A percentile compares a stretch with the other conserved stretches of the same genome.
Evolutionary conservation across 1,139 yeast genomes (phyloP).

Genomic region (Debaryomycetaceae sp.): DNA sequence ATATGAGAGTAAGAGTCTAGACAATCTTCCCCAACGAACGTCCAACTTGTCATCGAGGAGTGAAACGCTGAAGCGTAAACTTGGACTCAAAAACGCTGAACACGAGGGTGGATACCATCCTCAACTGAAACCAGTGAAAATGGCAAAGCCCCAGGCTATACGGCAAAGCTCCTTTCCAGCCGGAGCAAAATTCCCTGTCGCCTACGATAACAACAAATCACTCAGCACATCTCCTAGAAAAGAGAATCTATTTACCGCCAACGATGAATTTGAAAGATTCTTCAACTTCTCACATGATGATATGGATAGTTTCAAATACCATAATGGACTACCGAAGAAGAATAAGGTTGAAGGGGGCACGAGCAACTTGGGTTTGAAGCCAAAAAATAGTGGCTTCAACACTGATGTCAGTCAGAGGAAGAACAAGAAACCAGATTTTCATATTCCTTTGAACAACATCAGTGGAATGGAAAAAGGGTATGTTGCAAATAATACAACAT

Average conservation of each 20-base stretch:
- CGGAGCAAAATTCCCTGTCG: neutral
- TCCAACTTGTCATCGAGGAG: neutral
- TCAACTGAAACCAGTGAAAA: neutral
- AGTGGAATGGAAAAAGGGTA: neutral
- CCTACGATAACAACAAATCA: neutral
- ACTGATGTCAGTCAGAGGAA: constrained; percentile 2
- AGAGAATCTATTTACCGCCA: neutral
- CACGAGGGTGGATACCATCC: neutral
- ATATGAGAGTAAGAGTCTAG: neutral
- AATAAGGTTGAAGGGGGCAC: neutral
- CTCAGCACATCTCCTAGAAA: neutral
- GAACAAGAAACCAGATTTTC: constrained; percentile 13
- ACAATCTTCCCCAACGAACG: neutral
- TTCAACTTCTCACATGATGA: constrained; percentile 1
- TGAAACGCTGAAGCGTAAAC: neutral
- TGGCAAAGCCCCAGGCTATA: neutral
- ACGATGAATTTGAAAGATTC: constrained; percentile 2
- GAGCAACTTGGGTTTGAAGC: neutral
- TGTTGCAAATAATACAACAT: constrained; percentile 6
- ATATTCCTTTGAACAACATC: constrained; percentile 14
- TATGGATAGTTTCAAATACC: neutral
- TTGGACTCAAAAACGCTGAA: neutral
- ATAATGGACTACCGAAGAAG: neutral
- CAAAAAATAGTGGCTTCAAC: neutral
- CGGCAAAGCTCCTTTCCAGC: constrained; percentile 3